A percentile compares a stretch with the other conserved stretches of the same genome.
Conservation (phyloP, 371 early-diverging fungal species). For the Mortierella sp. region DNA sequence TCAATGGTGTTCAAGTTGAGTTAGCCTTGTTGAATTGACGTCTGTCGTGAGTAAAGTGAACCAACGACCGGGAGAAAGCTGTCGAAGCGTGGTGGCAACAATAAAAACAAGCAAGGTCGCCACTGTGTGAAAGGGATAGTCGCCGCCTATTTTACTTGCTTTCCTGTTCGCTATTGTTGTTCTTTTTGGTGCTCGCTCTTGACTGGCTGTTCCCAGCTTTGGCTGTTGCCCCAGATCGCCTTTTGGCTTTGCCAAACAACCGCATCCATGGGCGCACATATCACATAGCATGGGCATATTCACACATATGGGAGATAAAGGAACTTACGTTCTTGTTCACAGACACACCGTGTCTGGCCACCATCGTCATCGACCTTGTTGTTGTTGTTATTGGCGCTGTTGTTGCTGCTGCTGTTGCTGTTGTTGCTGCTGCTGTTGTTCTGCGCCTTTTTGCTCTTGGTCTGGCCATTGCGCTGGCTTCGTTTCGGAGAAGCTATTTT, state of each 20-base stretch:
- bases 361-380: slow-evolving; percentile 64
- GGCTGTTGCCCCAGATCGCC: background rate
- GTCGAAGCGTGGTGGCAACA: background rate
- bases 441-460: slow-evolving; percentile 28
- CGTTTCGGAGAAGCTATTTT: slow-evolving; percentile 29
- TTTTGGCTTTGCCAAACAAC: background rate
- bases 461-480: slow-evolving; percentile 30
- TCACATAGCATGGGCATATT: background rate
- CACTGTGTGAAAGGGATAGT: background rate
- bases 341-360: slow-evolving; percentile 84
- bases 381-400: too few species aligned
- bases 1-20: background rate
- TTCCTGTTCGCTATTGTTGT: background rate
- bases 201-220: background rate
- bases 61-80: background rate
- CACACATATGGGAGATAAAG: background rate
- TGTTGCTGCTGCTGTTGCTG: too few species aligned
- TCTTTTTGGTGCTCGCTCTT: background rate
- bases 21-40: background rate
- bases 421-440: background rate
- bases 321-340: slow-evolving; percentile 75
- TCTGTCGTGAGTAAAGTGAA: slow-evolving; percentile 5
- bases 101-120: background rate
- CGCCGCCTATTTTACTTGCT: background rate
- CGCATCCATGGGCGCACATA: background rate